Percentiles rank a stretch among this genome's conserved stretches.
phyloP scores from a whole-genome alignment of 495 filamentous ascomycete species.

The Hyaloscypha bicolor region DNA sequence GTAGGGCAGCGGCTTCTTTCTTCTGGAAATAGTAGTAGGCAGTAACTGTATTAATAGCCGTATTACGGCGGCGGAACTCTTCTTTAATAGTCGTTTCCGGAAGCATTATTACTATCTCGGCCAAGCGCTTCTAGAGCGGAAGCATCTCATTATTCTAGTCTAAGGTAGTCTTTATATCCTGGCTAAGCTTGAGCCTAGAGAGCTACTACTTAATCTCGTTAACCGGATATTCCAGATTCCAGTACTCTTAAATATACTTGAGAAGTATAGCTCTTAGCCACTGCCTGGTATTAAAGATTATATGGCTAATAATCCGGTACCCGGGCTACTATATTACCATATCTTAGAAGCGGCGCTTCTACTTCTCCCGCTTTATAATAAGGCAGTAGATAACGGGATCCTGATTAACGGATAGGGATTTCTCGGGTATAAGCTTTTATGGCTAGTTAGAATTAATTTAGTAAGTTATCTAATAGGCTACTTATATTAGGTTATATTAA shows the following conservation, averaged over 20 bases:
- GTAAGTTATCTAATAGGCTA: conserved; percentile 38
- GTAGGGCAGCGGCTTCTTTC: conserved; percentile 32
- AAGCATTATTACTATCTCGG: conserved; percentile 38
- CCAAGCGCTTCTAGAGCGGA: conserved; percentile 35
- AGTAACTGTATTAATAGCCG: conserved; percentile 40
- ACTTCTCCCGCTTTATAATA: conserved; percentile 29
- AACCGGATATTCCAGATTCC: too few species aligned
- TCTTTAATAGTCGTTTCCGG: conserved; percentile 37
- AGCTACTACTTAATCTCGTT: too few species aligned
- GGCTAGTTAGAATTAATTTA: conserved; percentile 39
- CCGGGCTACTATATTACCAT: conserved; percentile 31
- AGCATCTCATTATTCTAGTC: conserved; percentile 31
- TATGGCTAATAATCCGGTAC: conserved; percentile 35
- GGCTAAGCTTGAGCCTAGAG: too few species aligned
- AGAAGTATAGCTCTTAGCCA: too few species aligned
- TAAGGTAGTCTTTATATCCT: too few species aligned
- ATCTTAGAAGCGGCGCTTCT: conserved; percentile 29
- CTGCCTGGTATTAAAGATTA: conserved; percentile 33
- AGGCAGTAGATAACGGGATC: conserved; percentile 32
- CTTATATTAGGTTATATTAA: neutral
- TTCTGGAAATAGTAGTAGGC: conserved; percentile 40
- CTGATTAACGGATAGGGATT: conserved; percentile 35
- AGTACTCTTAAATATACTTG: too few species aligned
- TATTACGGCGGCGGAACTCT: conserved; percentile 37
- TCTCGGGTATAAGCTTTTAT: conserved; percentile 33